phyloP scores from a whole-genome alignment of 352 stramenopile species.

The Globisporangium middletonii region DNA sequence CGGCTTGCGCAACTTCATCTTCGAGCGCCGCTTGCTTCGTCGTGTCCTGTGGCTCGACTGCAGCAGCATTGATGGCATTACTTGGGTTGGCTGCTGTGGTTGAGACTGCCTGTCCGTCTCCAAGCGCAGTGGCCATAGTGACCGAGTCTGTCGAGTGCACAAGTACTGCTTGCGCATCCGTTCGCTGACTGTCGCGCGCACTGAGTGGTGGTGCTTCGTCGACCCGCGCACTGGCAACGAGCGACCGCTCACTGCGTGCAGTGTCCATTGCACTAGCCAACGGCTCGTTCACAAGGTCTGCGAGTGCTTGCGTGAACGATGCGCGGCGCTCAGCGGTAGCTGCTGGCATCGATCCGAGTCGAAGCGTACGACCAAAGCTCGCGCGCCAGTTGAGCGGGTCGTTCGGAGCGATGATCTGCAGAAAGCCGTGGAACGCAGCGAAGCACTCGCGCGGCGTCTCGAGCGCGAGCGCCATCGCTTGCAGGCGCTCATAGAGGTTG shows the following conservation, averaged over 20 bases:
- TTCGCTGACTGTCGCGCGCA: no score
- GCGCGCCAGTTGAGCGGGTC: slow-evolving; percentile 10
- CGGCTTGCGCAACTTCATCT: background rate
- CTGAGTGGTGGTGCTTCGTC: background rate
- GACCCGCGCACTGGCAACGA: background rate
- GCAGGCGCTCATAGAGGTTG: background rate
- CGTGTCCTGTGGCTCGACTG: no score
- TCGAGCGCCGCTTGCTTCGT: background rate
- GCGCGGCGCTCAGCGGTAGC: background rate
- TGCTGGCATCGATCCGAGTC: background rate
- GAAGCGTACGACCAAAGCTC: slow-evolving; percentile 4
- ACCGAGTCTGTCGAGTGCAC: no score
- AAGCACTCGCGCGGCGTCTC: slow-evolving; percentile 8
- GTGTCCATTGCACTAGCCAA: background rate
- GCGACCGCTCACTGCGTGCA: background rate
- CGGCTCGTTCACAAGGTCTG: background rate
- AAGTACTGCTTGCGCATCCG: no score
- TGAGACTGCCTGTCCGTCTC: no score
- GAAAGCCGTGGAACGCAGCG: slow-evolving; percentile 6
- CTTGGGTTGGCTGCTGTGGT: no score
- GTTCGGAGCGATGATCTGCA: slow-evolving; percentile 11
- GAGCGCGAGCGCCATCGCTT: background rate
- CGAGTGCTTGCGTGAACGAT: background rate
- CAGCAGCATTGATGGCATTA: no score
- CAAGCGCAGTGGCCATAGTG: no score